Base-by-base conservation (phyloP, 2,329 filamentous ascomycete species). In the Xylariaceae sp. region DNA sequence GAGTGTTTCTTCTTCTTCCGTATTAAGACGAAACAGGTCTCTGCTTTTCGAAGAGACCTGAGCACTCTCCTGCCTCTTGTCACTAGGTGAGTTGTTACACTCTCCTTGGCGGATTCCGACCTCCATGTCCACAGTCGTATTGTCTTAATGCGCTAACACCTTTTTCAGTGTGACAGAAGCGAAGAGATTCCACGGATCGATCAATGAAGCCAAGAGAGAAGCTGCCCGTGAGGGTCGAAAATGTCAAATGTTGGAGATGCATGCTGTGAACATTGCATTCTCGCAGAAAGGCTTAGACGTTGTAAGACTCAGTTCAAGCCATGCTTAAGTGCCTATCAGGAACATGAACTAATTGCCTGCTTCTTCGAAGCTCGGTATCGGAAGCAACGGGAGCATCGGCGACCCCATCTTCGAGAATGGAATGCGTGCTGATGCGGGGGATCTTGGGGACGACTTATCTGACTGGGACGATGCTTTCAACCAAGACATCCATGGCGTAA, bases 401-500 rank as follows among this genome's bases (percentile, higher is more conserved):
- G 69, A 73, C 39, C 40, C 31, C 2, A 55, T 59, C n/a, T 72
- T 71, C 55, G 59, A 64, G 36, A 54, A 57, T 6, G 70, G 69
- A n/a, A 72, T 71, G 67, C 57, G 66, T 11, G 48, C 53, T 1
- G 63, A 62, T 38, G 69, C 67, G 6, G 45, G 58, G 9, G 52
- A 55, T 11, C 69, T 72, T 0, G 58, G 65, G 18, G 66, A 71
- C 28, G 54, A 63, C 38, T 48, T 51, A 34, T 61, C 51, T 12
- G 58, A 60, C 28, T 71, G 67, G 67, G 56, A 63, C 47, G 61
- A 59, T 1, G 58, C 60, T 13, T 69, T 69, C 55, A 63, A 67
- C 53, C 49, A 69, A 40, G 60, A 66, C 2, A 65, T 73, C 38
- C 66, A 74, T 44, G 69, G 69, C 9, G 60, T 73, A 13, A 59